Conservation (phyloP, 2,329 filamentous ascomycete genomes). For the Periconia digitata region DNA sequence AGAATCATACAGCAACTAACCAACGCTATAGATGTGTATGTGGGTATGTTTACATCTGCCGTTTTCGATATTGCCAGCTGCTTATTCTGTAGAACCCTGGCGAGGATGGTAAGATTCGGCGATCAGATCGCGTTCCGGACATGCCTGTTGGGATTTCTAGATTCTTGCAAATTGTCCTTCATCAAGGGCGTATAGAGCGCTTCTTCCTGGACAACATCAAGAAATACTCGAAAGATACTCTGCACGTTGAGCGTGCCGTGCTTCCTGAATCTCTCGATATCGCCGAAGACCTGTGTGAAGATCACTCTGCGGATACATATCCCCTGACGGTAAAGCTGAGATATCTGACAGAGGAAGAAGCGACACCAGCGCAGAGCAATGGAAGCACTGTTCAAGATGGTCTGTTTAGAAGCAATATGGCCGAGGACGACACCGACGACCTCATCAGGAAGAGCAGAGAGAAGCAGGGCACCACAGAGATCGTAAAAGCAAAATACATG, state of each 20-base stretch:
- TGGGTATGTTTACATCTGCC: constrained; percentile 28
- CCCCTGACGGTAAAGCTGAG: constrained; percentile 63
- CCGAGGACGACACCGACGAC: constrained; percentile 59
- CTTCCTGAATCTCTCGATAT: constrained; percentile 59
- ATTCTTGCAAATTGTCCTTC: constrained; percentile 67
- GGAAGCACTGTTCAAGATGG: constrained; percentile 49
- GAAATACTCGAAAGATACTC: constrained; percentile 55
- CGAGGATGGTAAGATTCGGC: constrained; percentile 56
- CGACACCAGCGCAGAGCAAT: constrained; percentile 52
- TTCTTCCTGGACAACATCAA: constrained; percentile 66
- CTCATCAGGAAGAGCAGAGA: constrained; percentile 47
- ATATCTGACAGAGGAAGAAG: constrained; percentile 61
- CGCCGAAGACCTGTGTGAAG: constrained; percentile 53
- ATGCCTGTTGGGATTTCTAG: constrained; percentile 62
- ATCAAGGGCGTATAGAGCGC: constrained; percentile 70
- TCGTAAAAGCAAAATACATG: constrained; percentile 62
- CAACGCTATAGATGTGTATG: constrained; percentile 38
- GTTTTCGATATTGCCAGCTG: background rate
- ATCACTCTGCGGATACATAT: constrained; percentile 51
- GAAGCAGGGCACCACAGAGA: constrained; percentile 43
- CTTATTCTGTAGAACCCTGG: constrained; percentile 58
- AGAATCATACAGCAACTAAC: background rate
- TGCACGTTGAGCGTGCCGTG: constrained; percentile 59
- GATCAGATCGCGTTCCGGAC: constrained; percentile 64
- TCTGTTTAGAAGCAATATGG: constrained; percentile 62